These are phyloP conservation scores for Vitis hybrid DNA, from an alignment of 177 flowering plant genomes.

Conservation along the genomic window DNA sequence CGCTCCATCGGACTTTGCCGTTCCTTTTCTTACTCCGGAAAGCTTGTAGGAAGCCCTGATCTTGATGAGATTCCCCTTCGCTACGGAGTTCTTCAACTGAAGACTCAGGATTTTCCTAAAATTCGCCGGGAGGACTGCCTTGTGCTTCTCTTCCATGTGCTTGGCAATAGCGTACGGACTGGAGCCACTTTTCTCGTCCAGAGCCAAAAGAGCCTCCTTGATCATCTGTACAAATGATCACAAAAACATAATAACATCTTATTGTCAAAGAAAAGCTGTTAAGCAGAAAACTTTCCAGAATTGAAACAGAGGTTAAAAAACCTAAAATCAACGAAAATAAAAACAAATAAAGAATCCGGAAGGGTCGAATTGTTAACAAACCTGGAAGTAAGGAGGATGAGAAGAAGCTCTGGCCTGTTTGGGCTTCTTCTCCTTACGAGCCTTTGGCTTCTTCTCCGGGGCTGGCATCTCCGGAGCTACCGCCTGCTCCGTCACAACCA, in stretches of 20 bases:
- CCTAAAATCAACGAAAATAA: neutral
- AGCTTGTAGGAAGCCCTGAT: constrained; percentile 81
- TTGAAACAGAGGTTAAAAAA: too few relatives aligned
- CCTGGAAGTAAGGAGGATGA: constrained; percentile 87
- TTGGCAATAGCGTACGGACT: constrained; percentile 86
- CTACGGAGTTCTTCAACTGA: constrained; percentile 64
- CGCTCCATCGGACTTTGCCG: constrained; percentile 10
- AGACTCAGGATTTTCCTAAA: constrained; percentile 70
- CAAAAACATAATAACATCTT: neutral
- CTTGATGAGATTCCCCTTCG: constrained; percentile 68
- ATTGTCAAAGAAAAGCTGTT: too few relatives aligned
- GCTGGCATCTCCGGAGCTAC: constrained; percentile 21
- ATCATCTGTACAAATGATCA: constrained; percentile 51
- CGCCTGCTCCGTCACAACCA: constrained; percentile 18
- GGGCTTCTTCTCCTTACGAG: constrained; percentile 47
- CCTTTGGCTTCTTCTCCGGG: constrained; percentile 43
- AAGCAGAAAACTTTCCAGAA: too few relatives aligned
- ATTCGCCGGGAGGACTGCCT: constrained; percentile 60
- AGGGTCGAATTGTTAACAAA: constrained; percentile 5
- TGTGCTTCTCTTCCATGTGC: constrained; percentile 83
- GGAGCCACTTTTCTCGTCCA: constrained; percentile 74
- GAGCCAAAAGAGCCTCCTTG: constrained; percentile 53
- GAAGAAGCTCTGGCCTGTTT: constrained; percentile 36
- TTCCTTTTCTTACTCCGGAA: constrained; percentile 42
- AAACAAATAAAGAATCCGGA: neutral